These are phyloP conservation scores for Cordyceps farinosa DNA, from an alignment of 2,329 filamentous ascomycete species.

Conservation along the genomic window DNA sequence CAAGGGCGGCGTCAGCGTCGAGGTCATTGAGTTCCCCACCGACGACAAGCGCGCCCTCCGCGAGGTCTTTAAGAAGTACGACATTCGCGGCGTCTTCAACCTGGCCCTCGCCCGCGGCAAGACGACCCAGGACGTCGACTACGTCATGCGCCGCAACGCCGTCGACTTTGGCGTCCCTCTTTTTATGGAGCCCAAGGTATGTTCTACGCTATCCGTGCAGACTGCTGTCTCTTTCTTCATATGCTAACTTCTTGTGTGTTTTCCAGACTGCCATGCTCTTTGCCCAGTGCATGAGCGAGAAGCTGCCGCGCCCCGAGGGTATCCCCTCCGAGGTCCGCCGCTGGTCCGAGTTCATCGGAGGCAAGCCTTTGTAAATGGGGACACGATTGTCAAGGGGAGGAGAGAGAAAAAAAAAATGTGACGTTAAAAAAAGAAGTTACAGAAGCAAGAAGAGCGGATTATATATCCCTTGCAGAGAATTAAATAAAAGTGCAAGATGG, in stretches of 20 bases:
- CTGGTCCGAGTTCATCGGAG: conserved; percentile 94
- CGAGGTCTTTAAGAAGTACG: conserved; percentile 94
- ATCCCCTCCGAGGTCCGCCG: conserved; percentile 87
- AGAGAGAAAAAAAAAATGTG: background rate
- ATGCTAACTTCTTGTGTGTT: conserved; percentile 28
- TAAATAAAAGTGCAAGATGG: background rate
- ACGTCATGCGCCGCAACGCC: conserved; percentile 96
- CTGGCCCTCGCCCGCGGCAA: conserved; percentile 79
- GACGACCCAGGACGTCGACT: conserved; percentile 86
- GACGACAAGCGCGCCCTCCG: conserved; percentile 92
- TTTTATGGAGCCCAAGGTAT: conserved; percentile 97
- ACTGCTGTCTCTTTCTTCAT: background rate
- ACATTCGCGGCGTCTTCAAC: conserved; percentile 96
- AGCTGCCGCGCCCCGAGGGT: conserved; percentile 82
- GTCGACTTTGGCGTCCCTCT: conserved; percentile 97
- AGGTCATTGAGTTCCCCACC: conserved; percentile 95
- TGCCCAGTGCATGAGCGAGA: conserved; percentile 94
- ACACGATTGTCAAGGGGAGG: background rate
- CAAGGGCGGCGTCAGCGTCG: conserved; percentile 66
- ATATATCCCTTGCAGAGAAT: background rate
- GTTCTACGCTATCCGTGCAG: conserved; percentile 28
- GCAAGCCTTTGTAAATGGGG: conserved; percentile 65
- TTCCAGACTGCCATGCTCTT: conserved; percentile 87
- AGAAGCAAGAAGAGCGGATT: background rate
- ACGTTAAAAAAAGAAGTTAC: background rate